Conservation (phyloP, 768 basidiomycete genomes). For the Suillus placidus region DNA sequence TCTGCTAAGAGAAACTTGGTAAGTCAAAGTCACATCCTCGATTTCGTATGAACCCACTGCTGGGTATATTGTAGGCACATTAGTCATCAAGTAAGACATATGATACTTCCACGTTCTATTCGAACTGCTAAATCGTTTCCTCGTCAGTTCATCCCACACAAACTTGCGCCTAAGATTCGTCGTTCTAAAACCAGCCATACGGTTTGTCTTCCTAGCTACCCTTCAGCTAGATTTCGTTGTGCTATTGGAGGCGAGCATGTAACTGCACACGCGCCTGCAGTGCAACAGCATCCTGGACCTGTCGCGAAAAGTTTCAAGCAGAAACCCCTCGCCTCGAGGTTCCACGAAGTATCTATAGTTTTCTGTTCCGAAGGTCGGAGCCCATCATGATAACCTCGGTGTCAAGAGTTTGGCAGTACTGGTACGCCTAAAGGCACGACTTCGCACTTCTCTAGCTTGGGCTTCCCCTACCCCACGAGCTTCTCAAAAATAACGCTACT, state of each 20-base stretch:
- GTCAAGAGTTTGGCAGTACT: constrained; percentile 20
- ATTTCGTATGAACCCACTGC: not conserved
- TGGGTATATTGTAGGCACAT: not conserved
- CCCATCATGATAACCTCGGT: constrained; percentile 24
- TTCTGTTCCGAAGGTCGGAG: constrained; percentile 25
- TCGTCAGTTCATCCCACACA: not conserved
- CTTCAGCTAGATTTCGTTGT: constrained; percentile 22
- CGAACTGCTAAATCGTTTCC: not conserved
- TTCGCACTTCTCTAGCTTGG: constrained; percentile 21
- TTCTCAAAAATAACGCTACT: constrained; percentile 3
- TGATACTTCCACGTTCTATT: not conserved
- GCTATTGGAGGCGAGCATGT: constrained; percentile 10
- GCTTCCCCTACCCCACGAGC: constrained; percentile 22
- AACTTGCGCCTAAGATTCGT: not conserved
- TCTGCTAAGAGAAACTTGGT: not conserved
- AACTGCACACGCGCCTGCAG: not conserved
- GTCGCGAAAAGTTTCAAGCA: not conserved
- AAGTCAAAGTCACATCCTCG: constrained; percentile 2
- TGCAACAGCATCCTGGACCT: not conserved
- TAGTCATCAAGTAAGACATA: not conserved
- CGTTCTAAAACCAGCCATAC: constrained; percentile 17
- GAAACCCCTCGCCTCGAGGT: not conserved
- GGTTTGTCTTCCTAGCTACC: constrained; percentile 16
- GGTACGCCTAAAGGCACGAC: constrained; percentile 28
- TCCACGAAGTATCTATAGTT: constrained; percentile 28